Evolutionary conservation across 352 stramenopile species (phyloP).

Genomic region (Thalassiosira hispida): DNA sequence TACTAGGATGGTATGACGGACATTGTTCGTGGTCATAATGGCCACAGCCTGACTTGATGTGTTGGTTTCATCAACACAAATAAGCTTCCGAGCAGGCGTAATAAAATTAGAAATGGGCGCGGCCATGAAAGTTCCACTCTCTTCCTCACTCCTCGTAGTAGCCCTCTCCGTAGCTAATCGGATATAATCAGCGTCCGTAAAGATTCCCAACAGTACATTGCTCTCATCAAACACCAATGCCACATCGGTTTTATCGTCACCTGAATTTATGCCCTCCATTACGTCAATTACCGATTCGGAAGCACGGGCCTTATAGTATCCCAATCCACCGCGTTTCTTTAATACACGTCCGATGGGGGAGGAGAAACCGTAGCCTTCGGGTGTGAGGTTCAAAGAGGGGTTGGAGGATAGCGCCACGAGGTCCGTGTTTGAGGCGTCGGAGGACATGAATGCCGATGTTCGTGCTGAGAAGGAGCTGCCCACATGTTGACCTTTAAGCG

Average conservation of each 20-base stretch:
- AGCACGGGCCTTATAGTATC: conserved; percentile 62
- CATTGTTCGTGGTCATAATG: conserved; percentile 73
- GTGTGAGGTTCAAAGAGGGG: conserved; percentile 55
- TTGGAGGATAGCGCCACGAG: conserved; percentile 19
- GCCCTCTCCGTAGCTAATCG: conserved; percentile 65
- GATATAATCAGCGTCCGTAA: conserved; percentile 84
- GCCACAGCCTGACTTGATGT: conserved; percentile 76
- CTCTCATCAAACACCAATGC: conserved; percentile 65
- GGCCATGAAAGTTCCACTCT: conserved; percentile 75
- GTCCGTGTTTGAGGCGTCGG: conserved; percentile 6
- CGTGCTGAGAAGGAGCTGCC: not conserved
- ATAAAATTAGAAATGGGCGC: conserved; percentile 71
- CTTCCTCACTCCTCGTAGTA: conserved; percentile 59
- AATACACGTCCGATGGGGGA: conserved; percentile 58
- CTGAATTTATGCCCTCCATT: conserved; percentile 69
- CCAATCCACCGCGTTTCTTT: conserved; percentile 34
- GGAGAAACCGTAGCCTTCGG: conserved; percentile 79
- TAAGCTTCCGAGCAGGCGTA: conserved; percentile 59
- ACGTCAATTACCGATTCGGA: conserved; percentile 74
- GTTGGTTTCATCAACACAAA: conserved; percentile 56
- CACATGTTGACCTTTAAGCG: not conserved
- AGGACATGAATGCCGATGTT: conserved; percentile 13
- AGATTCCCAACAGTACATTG: conserved; percentile 72
- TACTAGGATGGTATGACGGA: conserved; percentile 78
- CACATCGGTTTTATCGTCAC: conserved; percentile 49